These are phyloP conservation scores for Boletus fagicola DNA, from an alignment of 768 basidiomycete species.

Conservation along the genomic window DNA sequence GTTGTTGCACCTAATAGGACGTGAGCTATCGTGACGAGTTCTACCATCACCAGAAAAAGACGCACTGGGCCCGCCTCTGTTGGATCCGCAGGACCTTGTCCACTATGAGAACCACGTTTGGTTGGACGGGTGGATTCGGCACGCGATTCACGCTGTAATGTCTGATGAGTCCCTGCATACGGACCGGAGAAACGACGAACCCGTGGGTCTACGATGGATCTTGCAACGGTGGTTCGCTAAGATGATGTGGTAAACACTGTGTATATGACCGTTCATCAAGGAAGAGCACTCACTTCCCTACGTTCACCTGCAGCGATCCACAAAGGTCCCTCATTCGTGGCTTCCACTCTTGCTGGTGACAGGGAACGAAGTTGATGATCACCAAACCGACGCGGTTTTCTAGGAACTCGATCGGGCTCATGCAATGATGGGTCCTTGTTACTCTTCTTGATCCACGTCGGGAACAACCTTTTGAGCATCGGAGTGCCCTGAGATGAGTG, in stretches of 20 bases:
- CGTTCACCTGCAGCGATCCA: not conserved
- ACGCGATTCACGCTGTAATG: not conserved
- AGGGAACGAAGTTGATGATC: not conserved
- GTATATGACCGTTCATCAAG: not conserved
- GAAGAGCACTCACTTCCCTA: not conserved
- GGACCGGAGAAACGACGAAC: not conserved
- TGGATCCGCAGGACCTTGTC: not conserved
- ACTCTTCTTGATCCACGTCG: not conserved
- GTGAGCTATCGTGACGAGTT: not conserved
- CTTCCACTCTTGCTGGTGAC: not conserved
- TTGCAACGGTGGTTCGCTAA: not conserved
- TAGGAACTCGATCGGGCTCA: not conserved
- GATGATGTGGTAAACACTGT: not conserved
- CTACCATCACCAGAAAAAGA: not conserved
- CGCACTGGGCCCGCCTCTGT: not conserved
- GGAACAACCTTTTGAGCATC: not conserved
- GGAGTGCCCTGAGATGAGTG: not conserved
- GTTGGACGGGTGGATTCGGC: not conserved
- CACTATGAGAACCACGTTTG: not conserved
- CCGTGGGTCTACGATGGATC: not conserved
- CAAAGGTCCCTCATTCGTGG: not conserved
- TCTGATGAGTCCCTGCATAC: not conserved
- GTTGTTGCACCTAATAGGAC: not conserved
- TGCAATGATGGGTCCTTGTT: not conserved
- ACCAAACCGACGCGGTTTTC: not conserved